Evolutionary conservation across 164 flowering plant species (phyloP).

Genomic region (Vitis riparia): DNA sequence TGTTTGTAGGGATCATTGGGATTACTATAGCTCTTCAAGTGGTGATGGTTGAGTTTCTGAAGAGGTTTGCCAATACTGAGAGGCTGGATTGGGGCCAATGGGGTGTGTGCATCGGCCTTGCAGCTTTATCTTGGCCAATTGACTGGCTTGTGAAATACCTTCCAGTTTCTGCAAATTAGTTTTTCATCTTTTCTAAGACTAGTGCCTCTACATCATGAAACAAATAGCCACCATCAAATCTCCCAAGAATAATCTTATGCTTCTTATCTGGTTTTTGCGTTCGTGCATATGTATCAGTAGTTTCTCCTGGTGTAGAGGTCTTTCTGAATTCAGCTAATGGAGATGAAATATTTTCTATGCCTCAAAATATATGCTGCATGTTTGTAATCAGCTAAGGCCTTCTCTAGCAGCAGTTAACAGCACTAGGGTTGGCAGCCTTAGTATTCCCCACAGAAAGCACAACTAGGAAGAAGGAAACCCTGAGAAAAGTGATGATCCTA

Average conservation of each 20-base stretch:
- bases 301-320: too few species aligned
- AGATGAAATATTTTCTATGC: too few species aligned
- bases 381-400: too few species aligned
- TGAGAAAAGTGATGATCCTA: too few species aligned
- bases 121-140: conserved; percentile 31
- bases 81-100: conserved; percentile 30
- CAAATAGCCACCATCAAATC: neutral
- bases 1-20: conserved; percentile 30
- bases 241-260: neutral
- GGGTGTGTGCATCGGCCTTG: conserved; percentile 27
- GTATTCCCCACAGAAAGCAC: too few species aligned
- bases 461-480: too few species aligned
- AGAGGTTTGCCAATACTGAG: conserved; percentile 29
- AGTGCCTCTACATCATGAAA: neutral
- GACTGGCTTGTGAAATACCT: conserved; percentile 29
- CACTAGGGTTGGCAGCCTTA: too few species aligned
- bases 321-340: too few species aligned
- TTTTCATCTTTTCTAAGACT: neutral
- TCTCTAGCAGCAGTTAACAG: too few species aligned
- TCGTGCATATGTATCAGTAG: too few species aligned
- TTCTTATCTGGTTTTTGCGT: too few species aligned
- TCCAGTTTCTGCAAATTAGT: conserved; percentile 16
- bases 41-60: conserved; percentile 34
- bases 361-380: too few species aligned
- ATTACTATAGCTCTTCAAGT: conserved; percentile 30